Base-by-base conservation (phyloP, 106 monocot species). In the Dioscorea alata region DNA sequence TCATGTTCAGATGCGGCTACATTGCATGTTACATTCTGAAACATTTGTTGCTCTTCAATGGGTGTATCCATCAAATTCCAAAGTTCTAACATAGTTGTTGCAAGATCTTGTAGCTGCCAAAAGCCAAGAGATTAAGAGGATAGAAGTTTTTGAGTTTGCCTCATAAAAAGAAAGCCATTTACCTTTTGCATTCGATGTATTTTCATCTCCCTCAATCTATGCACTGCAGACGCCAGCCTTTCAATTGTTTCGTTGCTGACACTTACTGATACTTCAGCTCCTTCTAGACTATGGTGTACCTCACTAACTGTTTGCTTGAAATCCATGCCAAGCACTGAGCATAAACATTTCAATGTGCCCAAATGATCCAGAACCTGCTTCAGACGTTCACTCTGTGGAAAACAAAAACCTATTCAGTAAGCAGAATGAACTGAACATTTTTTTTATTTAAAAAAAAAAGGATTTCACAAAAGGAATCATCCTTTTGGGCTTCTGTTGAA, bases 141-240 rank as follows among this genome's bases (percentile, higher is more conserved):
- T 6, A 60, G 60, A 21, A 60, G 4, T 7, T 19, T 20, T 13
- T 3, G 23, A 60, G 15, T 8, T 54, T 54, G 10, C 10, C 5
- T 42, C 13, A 54, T 65, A 54, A 4, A 54, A 54, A 54, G 54
- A 16, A 54, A 63, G 42, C 3, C 6, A 48, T 64, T 69, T 76
- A 90, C 90, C 81, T 83, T 94, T 62, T 90, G 81, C 81, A 94
- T 90, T 69, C 93, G 79, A 53, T 82, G 70, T 32, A 76, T 66
- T 70, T 93, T 93, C 56, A 89, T 28, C 23, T 79, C 84, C 57
- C 77, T 52, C 63, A 93, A 64, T 63, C 70, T 80, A 57, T 82
- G 66, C 24, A 82, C 72, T 13, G 79, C 77, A 20, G 66, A 57
- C 15, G 57, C 74, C 57, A 93, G 57, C 63, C 69, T 69, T 65